Conservation (phyloP, 2,329 filamentous ascomycete species). For the Paecilomyces fulvus region DNA sequence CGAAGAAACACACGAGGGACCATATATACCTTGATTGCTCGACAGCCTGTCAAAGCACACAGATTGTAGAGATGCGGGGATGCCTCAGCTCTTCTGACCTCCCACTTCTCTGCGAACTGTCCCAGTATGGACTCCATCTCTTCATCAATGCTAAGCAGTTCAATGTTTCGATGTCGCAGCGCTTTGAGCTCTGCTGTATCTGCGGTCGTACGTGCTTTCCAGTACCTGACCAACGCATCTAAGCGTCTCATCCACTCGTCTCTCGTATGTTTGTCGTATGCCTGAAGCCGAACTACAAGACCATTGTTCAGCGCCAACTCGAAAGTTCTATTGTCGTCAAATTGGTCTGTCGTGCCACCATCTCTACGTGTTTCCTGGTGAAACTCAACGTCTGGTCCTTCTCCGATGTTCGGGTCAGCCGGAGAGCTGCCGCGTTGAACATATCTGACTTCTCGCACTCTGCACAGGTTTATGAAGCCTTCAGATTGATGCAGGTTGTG, state of each 20-base stretch:
- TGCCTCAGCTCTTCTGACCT: slow-evolving; percentile 56
- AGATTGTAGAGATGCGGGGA: slow-evolving; percentile 59
- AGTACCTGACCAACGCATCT: slow-evolving; percentile 50
- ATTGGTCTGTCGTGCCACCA: slow-evolving; percentile 45
- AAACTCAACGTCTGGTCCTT: slow-evolving; percentile 49
- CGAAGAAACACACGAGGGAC: neutral
- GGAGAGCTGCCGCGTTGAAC: slow-evolving; percentile 44
- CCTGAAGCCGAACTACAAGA: slow-evolving; percentile 52
- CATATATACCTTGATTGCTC: slow-evolving; percentile 44
- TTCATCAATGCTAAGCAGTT: slow-evolving; percentile 55
- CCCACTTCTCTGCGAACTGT: slow-evolving; percentile 60
- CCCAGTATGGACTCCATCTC: slow-evolving; percentile 57
- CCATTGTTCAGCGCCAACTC: slow-evolving; percentile 55
- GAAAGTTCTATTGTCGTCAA: slow-evolving; percentile 51
- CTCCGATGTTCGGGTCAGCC: slow-evolving; percentile 45
- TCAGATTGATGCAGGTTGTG: slow-evolving; percentile 53
- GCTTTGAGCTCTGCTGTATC: slow-evolving; percentile 52
- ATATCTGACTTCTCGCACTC: slow-evolving; percentile 49
- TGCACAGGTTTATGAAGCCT: slow-evolving; percentile 55
- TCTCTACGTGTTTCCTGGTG: slow-evolving; percentile 41
- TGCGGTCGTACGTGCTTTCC: slow-evolving; percentile 47
- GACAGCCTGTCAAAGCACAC: slow-evolving; percentile 56
- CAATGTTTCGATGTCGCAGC: slow-evolving; percentile 50
- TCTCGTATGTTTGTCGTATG: slow-evolving; percentile 49
- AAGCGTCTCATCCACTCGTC: slow-evolving; percentile 56